These are phyloP conservation scores for Kregervanrija fluxuum DNA, from an alignment of 805 yeast species.

Conservation along the genomic window DNA sequence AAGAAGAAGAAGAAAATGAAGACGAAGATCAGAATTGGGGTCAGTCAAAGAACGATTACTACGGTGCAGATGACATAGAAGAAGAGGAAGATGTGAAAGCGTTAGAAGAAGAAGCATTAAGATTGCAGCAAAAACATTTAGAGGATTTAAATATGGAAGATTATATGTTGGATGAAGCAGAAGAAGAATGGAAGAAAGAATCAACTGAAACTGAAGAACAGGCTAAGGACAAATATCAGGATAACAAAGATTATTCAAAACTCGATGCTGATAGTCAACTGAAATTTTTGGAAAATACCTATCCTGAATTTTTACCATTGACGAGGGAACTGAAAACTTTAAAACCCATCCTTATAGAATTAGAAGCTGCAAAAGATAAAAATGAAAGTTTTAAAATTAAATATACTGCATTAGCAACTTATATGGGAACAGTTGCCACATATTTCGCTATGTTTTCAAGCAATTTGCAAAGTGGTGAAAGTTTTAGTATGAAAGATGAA, in stretches of 20 bases:
- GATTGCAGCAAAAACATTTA: constrained; percentile 75
- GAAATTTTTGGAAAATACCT: constrained; percentile 46
- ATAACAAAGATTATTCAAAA: constrained; percentile 17
- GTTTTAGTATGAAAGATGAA: constrained; percentile 65
- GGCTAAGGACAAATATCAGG: constrained; percentile 37
- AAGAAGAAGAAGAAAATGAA: constrained; percentile 23
- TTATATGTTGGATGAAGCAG: constrained; percentile 68
- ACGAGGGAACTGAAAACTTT: constrained; percentile 49
- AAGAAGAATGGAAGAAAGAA: constrained; percentile 69
- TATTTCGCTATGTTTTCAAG: constrained; percentile 72
- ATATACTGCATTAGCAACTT: constrained; percentile 65
- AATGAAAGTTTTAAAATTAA: constrained; percentile 39
- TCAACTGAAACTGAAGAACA: constrained; percentile 27
- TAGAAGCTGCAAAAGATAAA: constrained; percentile 23
- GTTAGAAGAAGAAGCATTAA: constrained; percentile 81
- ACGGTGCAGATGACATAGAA: constrained; percentile 58
- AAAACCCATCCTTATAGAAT: constrained; percentile 33
- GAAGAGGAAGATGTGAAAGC: constrained; percentile 73
- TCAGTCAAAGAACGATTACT: constrained; percentile 41
- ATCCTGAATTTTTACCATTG: constrained; percentile 82
- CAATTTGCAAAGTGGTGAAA: constrained; percentile 44
- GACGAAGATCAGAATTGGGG: constrained; percentile 36
- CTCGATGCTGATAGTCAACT: constrained; percentile 37
- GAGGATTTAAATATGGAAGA: constrained; percentile 71
- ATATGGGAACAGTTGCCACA: constrained; percentile 68